Evolutionary conservation across 1,284 basidiomycete genomes (phyloP).

Genomic region (Leccinum subrobustum): DNA sequence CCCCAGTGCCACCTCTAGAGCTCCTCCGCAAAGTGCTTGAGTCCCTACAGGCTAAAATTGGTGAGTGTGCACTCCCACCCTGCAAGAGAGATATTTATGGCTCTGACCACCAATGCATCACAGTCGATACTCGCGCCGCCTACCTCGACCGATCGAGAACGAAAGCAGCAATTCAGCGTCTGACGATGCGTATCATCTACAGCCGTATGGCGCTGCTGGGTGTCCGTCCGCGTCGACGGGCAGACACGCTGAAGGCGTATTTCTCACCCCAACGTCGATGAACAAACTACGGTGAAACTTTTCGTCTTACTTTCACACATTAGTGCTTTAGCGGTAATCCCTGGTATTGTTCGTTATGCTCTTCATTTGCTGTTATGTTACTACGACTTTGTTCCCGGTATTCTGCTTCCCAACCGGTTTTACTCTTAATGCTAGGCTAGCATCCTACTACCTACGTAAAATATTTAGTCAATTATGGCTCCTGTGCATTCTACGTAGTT

Average conservation of each 20-base stretch:
- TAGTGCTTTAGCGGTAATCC: not conserved
- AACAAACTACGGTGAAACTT: not conserved
- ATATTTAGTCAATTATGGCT: constrained; percentile 22
- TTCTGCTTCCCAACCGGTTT: not conserved
- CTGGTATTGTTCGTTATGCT: not conserved
- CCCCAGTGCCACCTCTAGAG: constrained; percentile 41
- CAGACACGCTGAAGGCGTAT: constrained; percentile 32
- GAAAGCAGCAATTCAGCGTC: constrained; percentile 61
- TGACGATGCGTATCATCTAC: constrained; percentile 62
- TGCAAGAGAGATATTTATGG: not conserved
- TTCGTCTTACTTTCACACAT: not conserved
- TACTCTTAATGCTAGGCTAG: constrained; percentile 6
- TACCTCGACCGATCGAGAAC: constrained; percentile 70
- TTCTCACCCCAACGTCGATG: constrained; percentile 29
- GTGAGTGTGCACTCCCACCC: constrained; percentile 38
- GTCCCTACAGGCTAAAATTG: constrained; percentile 57
- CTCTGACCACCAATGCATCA: not conserved
- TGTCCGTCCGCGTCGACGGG: constrained; percentile 17
- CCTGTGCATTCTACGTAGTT: not conserved
- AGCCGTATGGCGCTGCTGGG: constrained; percentile 44
- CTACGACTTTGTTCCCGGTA: not conserved
- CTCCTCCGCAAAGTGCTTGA: constrained; percentile 48
- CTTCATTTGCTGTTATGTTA: not conserved
- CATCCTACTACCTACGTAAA: not conserved
- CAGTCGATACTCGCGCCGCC: constrained; percentile 69